phyloP scores from a whole-genome alignment of 352 stramenopile genomes.

The Plasmopara viticola region DNA sequence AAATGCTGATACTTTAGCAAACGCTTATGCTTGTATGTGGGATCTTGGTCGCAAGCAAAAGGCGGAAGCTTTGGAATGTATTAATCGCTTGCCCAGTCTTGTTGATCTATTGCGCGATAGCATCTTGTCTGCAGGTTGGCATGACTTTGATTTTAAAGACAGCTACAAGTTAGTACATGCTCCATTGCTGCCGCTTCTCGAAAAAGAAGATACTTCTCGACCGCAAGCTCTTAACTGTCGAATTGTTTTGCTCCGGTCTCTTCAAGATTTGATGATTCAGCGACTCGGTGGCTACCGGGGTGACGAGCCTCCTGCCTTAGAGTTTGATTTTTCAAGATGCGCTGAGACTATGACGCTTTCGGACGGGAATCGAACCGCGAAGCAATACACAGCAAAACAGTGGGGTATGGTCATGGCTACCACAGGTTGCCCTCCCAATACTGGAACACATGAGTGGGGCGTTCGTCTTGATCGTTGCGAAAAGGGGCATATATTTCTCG shows the following conservation, averaged over 20 bases:
- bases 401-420: constrained; percentile 89
- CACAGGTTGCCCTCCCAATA: constrained; percentile 76
- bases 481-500: constrained; percentile 87
- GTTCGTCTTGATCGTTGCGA: constrained; percentile 84
- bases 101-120: constrained; percentile 65
- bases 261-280: constrained; percentile 84
- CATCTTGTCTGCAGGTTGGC: constrained; percentile 48
- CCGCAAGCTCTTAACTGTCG: constrained; percentile 31
- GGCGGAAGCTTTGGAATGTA: constrained; percentile 62
- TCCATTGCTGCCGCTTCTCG: constrained; percentile 59
- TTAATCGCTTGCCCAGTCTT: constrained; percentile 47
- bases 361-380: constrained; percentile 75
- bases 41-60: constrained; percentile 51
- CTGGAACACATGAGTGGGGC: constrained; percentile 82
- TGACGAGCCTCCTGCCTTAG: constrained; percentile 69
- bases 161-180: constrained; percentile 62
- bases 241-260: constrained; percentile 61
- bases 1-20: constrained; percentile 42
- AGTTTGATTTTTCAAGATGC: constrained; percentile 82
- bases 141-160: constrained; percentile 47
- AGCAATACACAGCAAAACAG: constrained; percentile 87
- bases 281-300: constrained; percentile 62
- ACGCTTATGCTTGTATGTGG: constrained; percentile 70
- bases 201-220: constrained; percentile 25
- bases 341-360: constrained; percentile 87